A percentile compares a stretch with the other conserved stretches of the same genome.
Evolutionary conservation across 2,329 filamentous ascomycete genomes (phyloP).

Genomic region (Calonectria henricotiae): DNA sequence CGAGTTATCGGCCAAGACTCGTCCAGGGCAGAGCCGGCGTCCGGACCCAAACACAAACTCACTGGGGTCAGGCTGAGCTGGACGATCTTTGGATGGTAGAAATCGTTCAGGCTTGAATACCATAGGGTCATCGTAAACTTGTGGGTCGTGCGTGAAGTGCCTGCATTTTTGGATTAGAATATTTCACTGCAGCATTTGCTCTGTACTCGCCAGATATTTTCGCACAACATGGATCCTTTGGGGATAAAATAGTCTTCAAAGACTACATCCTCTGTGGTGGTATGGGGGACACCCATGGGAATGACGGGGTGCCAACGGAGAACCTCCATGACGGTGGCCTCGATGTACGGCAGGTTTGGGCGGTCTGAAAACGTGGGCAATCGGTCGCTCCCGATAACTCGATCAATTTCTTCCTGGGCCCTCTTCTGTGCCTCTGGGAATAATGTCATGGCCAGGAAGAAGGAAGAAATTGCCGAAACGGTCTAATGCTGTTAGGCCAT

Average conservation of each 20-base stretch:
- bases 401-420: slow-evolving; percentile 45
- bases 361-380: slow-evolving; percentile 49
- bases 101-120: slow-evolving; percentile 43
- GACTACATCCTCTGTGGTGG: slow-evolving; percentile 53
- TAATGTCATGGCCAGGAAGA: slow-evolving; percentile 42
- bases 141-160: slow-evolving; percentile 43
- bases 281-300: slow-evolving; percentile 59
- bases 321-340: slow-evolving; percentile 53
- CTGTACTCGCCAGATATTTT: slow-evolving; percentile 41
- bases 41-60: slow-evolving; percentile 56
- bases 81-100: slow-evolving; percentile 37
- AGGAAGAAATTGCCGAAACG: slow-evolving; percentile 41
- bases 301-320: slow-evolving; percentile 53
- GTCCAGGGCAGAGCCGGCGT: slow-evolving; percentile 56
- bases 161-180: neutral
- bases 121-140: slow-evolving; percentile 40
- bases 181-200: neutral
- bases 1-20: slow-evolving; percentile 52
- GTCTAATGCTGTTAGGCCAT: slow-evolving; percentile 7
- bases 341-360: slow-evolving; percentile 49
- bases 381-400: slow-evolving; percentile 49
- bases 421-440: slow-evolving; percentile 40
- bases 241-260: slow-evolving; percentile 50
- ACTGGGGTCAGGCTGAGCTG: slow-evolving; percentile 52
- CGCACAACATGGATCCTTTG: slow-evolving; percentile 43